These are phyloP conservation scores for Aspergillus affinis DNA, from an alignment of 495 filamentous ascomycete species.

Conservation along the genomic window DNA sequence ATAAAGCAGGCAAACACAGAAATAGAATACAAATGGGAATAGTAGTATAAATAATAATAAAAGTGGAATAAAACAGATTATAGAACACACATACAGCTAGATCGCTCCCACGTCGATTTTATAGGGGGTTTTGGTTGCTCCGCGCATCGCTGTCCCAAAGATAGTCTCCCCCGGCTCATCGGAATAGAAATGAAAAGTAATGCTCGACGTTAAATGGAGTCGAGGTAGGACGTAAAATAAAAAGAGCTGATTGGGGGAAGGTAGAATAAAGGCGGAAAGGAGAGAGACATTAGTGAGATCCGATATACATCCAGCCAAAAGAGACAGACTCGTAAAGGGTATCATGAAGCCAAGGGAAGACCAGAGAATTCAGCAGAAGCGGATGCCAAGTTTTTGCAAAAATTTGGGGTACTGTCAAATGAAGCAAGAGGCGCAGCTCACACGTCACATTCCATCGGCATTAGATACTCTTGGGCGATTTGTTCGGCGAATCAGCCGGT, in stretches of 20 bases:
- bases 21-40: not conserved
- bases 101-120: not conserved
- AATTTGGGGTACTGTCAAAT: not conserved
- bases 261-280: constrained; percentile 3
- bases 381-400: constrained; percentile 10
- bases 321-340: constrained; percentile 43
- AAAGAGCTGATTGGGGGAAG: not conserved
- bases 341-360: constrained; percentile 44
- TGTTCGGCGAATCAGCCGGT: constrained; percentile 33
- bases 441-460: not conserved
- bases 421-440: not conserved
- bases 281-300: constrained; percentile 21
- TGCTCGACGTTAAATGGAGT: not conserved
- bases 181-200: not conserved
- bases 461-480: constrained; percentile 43
- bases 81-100: not conserved
- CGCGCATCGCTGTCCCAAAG: not conserved
- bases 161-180: not conserved
- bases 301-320: constrained; percentile 36
- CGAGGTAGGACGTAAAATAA: not conserved
- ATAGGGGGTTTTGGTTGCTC: not conserved
- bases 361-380: constrained; percentile 29
- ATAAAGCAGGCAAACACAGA: not conserved
- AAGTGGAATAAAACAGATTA: not conserved
- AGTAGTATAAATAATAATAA: not conserved